Base-by-base conservation (phyloP, 2,329 filamentous ascomycete genomes). In the Phialocephala subalpina region DNA sequence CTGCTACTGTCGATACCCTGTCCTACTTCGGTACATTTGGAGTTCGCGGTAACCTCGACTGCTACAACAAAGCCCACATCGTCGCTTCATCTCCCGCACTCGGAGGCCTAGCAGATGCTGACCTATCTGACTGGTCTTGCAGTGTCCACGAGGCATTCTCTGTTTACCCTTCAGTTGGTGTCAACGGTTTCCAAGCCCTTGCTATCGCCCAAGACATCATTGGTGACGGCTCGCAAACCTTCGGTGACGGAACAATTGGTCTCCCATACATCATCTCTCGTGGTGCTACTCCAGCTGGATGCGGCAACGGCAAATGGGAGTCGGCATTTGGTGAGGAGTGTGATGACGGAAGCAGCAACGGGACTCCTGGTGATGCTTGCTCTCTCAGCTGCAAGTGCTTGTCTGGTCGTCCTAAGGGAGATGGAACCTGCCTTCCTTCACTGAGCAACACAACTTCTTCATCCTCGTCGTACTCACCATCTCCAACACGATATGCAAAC, bases 191-290 rank as follows among this genome's bases (percentile, higher is more conserved):
- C 69, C 75, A 77, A 58, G 76, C 80, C 3, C 73, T 82, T 33
- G 80, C 79, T 47, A 79, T 82, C 47, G 78, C 80, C 3, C 68
- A 78, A 40, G 77, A 78, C 62, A 75, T 77, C 52, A 75, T 77
- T 1, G 77, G 76, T 7, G 69, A 68, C 1, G 79, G 79, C 3
- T 68, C 78, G 16, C 74, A 72, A 58, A 71, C 71, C 2, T 81
- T 80, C 65, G 74, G 74, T 18, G 79, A 80, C 47, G 74, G 74
- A 11, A 77, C 75, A 16, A 72, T 68, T 8, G 80, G 80, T 27
- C 73, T 82, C 18, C 80, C 80, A 36, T 82, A 81, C 65, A 80
- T 82, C 63, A 75, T 82, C 56, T 78, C 79, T 25, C 78, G 79
- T 52, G 80, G 80, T 8, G 79, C 77, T 9, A 80, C 77, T 2